Conservation (phyloP, 1,284 basidiomycete genomes). For the Heimioporus retisporus region DNA sequence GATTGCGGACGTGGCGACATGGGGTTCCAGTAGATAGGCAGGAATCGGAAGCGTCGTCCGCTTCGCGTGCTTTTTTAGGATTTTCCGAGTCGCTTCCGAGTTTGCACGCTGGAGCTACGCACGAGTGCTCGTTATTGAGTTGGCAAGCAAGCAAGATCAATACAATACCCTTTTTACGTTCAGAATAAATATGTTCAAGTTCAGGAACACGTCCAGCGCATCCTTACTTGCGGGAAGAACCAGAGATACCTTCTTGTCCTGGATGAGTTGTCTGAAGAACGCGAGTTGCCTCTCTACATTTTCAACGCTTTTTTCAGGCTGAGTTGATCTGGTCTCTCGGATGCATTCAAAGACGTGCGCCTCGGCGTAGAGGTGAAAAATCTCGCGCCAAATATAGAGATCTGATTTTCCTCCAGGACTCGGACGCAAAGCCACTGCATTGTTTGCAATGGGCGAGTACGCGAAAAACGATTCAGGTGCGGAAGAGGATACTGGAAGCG, state of each 20-base stretch:
- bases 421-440: slow-evolving; percentile 50
- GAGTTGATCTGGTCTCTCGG: slow-evolving; percentile 64
- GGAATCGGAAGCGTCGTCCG: slow-evolving; percentile 77
- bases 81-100: slow-evolving; percentile 90
- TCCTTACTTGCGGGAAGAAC: slow-evolving; percentile 70
- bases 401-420: slow-evolving; percentile 60
- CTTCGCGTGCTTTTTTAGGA: slow-evolving; percentile 96
- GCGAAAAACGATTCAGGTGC: slow-evolving; percentile 54
- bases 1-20: slow-evolving; percentile 15
- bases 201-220: slow-evolving; percentile 84
- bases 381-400: slow-evolving; percentile 93
- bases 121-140: not conserved
- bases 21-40: slow-evolving; percentile 23
- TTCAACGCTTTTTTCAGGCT: slow-evolving; percentile 81
- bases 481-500: slow-evolving; percentile 65
- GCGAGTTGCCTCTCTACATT: slow-evolving; percentile 82
- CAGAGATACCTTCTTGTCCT: slow-evolving; percentile 69
- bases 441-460: slow-evolving; percentile 54
- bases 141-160: not conserved
- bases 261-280: slow-evolving; percentile 73
- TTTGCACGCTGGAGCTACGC: slow-evolving; percentile 85
- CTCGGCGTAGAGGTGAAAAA: slow-evolving; percentile 92
- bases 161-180: slow-evolving; percentile 82
- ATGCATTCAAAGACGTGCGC: slow-evolving; percentile 89
- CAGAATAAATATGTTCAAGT: slow-evolving; percentile 85